Percentiles rank a stretch among this genome's conserved stretches.
phyloP scores from a whole-genome alignment of 2,329 filamentous ascomycete genomes.

The Neocatenulostroma microsporum region DNA sequence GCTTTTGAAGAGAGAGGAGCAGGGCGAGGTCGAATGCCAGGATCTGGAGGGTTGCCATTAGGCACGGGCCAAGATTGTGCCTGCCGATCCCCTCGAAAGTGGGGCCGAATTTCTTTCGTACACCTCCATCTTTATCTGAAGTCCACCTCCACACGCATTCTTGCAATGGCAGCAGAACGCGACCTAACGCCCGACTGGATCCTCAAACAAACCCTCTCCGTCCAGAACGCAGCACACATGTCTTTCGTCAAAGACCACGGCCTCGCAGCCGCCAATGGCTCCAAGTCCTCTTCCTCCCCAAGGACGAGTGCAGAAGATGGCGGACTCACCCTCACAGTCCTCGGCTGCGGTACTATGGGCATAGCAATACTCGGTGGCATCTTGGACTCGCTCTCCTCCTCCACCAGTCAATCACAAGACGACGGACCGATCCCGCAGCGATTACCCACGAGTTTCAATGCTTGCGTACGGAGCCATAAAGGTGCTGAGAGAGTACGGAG shows the following conservation, averaged over 20 bases:
- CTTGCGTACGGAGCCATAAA: constrained; percentile 65
- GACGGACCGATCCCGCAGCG: constrained; percentile 40
- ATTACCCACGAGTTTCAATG: constrained; percentile 69
- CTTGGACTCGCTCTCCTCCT: constrained; percentile 58
- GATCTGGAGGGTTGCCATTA: no score
- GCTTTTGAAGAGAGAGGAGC: no score
- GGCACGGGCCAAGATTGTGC: no score
- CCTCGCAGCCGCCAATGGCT: no score
- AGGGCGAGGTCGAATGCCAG: no score
- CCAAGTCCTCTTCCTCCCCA: no score
- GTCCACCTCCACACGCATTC: no score
- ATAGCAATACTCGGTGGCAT: constrained; percentile 77
- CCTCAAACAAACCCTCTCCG: constrained; percentile 21
- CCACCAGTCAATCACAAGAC: constrained; percentile 3
- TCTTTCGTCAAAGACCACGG: constrained; percentile 10
- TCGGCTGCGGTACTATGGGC: constrained; percentile 85
- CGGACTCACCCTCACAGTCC: constrained; percentile 63
- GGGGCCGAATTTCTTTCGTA: no score
- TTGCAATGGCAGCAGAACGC: no score
- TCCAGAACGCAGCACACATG: constrained; percentile 20
- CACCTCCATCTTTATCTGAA: no score
- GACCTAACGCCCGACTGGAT: constrained; percentile 26
- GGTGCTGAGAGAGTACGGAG: constrained; percentile 61
- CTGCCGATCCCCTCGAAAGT: no score
- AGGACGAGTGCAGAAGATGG: constrained; percentile 12